Evolutionary conservation across 441 rosid species (phyloP).

Genomic region (Aleurites moluccanus): DNA sequence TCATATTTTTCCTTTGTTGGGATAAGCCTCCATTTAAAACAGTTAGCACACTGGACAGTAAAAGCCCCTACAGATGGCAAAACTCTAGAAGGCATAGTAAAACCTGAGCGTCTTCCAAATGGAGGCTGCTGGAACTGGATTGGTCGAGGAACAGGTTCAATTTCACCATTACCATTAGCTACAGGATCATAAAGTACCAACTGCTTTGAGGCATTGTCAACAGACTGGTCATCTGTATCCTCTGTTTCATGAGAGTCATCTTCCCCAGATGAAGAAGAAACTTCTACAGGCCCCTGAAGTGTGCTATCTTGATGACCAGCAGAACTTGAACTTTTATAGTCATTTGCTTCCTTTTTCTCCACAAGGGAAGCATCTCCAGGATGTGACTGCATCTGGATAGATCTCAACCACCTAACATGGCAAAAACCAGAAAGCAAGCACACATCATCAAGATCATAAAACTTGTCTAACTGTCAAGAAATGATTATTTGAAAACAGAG

Average conservation of each 20-base stretch:
- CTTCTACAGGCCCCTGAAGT: constrained; percentile 29
- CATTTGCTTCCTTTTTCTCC: constrained; percentile 41
- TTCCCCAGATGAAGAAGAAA: constrained; percentile 32
- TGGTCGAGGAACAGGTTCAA: constrained; percentile 34
- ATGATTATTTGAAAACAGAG: not conserved
- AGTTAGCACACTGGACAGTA: constrained; percentile 80
- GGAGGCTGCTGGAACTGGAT: constrained; percentile 29
- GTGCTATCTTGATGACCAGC: constrained; percentile 24
- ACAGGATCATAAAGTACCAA: constrained; percentile 63
- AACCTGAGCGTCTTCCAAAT: constrained; percentile 26
- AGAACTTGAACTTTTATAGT: constrained; percentile 27
- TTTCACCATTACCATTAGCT: constrained; percentile 37
- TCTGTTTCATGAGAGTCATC: constrained; percentile 33
- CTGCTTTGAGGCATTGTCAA: constrained; percentile 48
- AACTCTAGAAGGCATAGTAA: constrained; percentile 38
- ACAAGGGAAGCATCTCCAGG: constrained; percentile 29
- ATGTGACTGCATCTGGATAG: constrained; percentile 43
- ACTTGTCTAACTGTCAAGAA: not conserved
- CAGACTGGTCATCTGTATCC: constrained; percentile 28
- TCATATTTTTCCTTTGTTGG: constrained; percentile 85
- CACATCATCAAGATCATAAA: not conserved
- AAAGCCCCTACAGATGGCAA: constrained; percentile 83
- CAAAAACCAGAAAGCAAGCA: not conserved
- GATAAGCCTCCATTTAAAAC: constrained; percentile 92
- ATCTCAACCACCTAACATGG: constrained; percentile 14